Percentiles rank a stretch among this genome's conserved stretches.
phyloP scores from a whole-genome alignment of 192 early-diverging fungal species.

The Entophlyctis luteolus region DNA sequence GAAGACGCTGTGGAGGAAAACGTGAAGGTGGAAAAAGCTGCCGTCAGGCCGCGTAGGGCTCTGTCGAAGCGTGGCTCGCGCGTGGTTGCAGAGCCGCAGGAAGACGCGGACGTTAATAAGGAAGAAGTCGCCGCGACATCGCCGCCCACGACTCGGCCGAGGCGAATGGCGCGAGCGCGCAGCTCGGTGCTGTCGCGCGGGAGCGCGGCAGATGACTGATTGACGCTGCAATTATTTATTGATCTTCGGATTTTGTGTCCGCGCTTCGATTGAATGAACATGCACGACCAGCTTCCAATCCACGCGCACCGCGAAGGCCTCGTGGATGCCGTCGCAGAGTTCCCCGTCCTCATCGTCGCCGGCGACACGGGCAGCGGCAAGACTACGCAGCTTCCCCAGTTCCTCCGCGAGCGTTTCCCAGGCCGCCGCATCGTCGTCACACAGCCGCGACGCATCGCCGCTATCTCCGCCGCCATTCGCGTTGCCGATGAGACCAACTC shows the following conservation, averaged over 20 bases:
- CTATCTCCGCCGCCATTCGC: conserved; percentile 62
- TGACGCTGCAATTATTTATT: too few species aligned
- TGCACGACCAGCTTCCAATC: conserved; percentile 60
- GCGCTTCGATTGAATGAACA: too few species aligned
- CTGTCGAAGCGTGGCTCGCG: neutral
- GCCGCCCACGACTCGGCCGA: too few species aligned
- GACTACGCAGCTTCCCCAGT: conserved; percentile 86
- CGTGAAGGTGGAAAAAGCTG: neutral
- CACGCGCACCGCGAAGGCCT: conserved; percentile 52
- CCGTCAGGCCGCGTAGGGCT: neutral
- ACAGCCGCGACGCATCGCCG: conserved; percentile 83
- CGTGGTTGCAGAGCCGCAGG: too few species aligned
- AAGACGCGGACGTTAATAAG: neutral
- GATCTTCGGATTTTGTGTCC: too few species aligned
- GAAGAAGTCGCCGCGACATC: too few species aligned
- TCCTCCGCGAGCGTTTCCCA: conserved; percentile 32
- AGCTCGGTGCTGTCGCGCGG: too few species aligned
- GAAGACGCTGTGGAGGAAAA: neutral
- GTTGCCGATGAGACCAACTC: conserved; percentile 44
- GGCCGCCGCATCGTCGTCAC: conserved; percentile 58
- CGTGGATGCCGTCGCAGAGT: conserved; percentile 36
- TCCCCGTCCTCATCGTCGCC: conserved; percentile 48
- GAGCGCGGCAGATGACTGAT: too few species aligned
- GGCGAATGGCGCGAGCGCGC: too few species aligned
- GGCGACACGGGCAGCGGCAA: conserved; percentile 71